phyloP scores from a whole-genome alignment of 129 eudicot genomes.

The Escallonia rubra region DNA sequence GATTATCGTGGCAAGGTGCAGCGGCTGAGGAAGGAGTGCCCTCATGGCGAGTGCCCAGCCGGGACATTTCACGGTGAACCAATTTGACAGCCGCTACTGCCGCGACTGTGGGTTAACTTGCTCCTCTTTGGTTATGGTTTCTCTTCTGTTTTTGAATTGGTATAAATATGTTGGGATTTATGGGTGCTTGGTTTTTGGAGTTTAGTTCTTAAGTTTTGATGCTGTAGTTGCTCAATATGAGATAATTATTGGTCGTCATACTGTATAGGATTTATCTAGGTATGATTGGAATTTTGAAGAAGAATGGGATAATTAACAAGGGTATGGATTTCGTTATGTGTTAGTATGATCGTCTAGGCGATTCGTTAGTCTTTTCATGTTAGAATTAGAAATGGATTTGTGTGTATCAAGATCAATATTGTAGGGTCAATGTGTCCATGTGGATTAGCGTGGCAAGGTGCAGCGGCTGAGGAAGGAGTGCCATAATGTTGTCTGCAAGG shows the following conservation, averaged over 20 bases:
- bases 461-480: slow-evolving; percentile 22
- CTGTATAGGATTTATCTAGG: neutral
- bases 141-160: neutral
- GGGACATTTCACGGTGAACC: slow-evolving; percentile 39
- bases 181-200: neutral
- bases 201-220: slow-evolving; percentile 1
- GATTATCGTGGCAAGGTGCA: slow-evolving; percentile 17
- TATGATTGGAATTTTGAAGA: no score
- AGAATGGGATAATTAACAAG: no score
- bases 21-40: slow-evolving; percentile 23
- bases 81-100: slow-evolving; percentile 46
- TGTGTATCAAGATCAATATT: no score
- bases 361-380: no score
- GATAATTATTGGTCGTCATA: neutral
- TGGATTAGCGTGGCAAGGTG: slow-evolving; percentile 17
- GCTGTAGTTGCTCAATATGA: neutral
- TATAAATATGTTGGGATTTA: no score
- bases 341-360: no score
- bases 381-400: no score
- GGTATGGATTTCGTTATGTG: no score
- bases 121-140: neutral
- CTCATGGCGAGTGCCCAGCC: slow-evolving; percentile 19
- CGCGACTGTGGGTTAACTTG: slow-evolving; percentile 40
- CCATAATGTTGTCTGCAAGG: slow-evolving; percentile 17
- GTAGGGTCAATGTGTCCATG: neutral